These are phyloP conservation scores for Sporothrix pseudoabietina DNA, from an alignment of 2,329 filamentous ascomycete genomes.

Conservation along the genomic window DNA sequence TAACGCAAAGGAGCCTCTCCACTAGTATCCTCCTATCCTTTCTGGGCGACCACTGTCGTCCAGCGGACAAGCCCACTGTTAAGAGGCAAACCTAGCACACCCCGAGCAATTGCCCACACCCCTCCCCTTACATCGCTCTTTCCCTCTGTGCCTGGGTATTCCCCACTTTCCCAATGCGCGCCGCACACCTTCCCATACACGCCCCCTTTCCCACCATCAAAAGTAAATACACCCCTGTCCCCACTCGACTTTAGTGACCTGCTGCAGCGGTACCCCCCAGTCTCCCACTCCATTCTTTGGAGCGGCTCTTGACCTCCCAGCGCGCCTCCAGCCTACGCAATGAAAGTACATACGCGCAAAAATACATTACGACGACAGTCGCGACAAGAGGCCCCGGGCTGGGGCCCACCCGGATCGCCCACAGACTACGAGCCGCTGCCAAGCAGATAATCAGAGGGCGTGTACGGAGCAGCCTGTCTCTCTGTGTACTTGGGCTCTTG, in stretches of 20 bases:
- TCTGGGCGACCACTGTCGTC: neutral
- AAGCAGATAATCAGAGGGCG: neutral
- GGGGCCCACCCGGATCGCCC: conserved; percentile 20
- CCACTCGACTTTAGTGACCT: conserved; percentile 3
- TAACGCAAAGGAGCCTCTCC: conserved; percentile 22
- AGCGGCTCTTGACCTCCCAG: conserved; percentile 26
- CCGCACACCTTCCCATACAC: neutral
- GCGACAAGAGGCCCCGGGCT: neutral
- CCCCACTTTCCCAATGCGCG: conserved; percentile 14
- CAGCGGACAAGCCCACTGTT: neutral
- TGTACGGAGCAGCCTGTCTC: neutral
- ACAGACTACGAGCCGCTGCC: conserved; percentile 4
- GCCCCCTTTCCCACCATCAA: neutral
- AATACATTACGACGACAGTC: neutral
- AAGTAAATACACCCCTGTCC: neutral
- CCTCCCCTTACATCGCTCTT: conserved; percentile 6
- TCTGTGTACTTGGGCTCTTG: neutral
- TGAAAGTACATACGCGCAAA: conserved; percentile 12
- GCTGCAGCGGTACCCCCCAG: neutral
- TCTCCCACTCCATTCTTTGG: conserved; percentile 26
- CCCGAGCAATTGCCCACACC: neutral
- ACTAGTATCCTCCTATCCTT: neutral
- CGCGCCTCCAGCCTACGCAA: neutral
- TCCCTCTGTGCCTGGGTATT: neutral
- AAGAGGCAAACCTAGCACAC: neutral